Conservation (phyloP, 371 early-diverging fungal species). For the Rhizopus delemar region DNA sequence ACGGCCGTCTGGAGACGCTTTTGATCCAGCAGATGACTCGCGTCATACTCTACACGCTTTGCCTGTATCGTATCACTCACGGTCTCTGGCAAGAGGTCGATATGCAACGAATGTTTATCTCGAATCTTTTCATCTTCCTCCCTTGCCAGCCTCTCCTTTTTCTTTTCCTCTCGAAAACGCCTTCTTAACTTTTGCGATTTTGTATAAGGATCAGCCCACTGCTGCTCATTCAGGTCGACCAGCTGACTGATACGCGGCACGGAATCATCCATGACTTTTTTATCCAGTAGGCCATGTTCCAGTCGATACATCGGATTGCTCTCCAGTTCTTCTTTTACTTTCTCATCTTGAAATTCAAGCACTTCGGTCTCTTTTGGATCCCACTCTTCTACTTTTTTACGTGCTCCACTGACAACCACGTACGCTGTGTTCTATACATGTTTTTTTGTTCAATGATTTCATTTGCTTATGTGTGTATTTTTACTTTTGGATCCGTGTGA, state of each 20-base stretch:
- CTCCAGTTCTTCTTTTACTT: constrained; percentile 55
- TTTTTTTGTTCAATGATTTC: not conserved
- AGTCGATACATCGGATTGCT: constrained; percentile 70
- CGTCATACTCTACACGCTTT: constrained; percentile 38
- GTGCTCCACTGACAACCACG: constrained; percentile 75
- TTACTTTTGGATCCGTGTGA: constrained; percentile 93
- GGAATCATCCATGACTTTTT: constrained; percentile 52
- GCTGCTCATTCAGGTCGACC: constrained; percentile 60
- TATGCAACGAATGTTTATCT: constrained; percentile 59
- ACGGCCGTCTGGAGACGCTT: constrained; percentile 37
- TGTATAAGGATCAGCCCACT: constrained; percentile 80
- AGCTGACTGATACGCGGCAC: constrained; percentile 59
- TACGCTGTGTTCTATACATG: constrained; percentile 74
- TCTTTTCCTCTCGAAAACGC: constrained; percentile 73
- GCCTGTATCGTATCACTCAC: constrained; percentile 44
- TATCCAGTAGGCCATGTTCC: constrained; percentile 65
- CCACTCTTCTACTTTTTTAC: constrained; percentile 76
- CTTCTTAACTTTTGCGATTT: constrained; percentile 72
- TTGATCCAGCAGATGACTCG: constrained; percentile 31
- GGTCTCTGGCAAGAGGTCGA: constrained; percentile 60
- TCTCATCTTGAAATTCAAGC: constrained; percentile 62
- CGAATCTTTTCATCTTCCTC: constrained; percentile 54
- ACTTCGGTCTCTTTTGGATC: constrained; percentile 73
- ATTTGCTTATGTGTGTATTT: not conserved
- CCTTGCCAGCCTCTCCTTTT: constrained; percentile 42